phyloP scores from a whole-genome alignment of 768 basidiomycete genomes.

The Suillus clintonianus region DNA sequence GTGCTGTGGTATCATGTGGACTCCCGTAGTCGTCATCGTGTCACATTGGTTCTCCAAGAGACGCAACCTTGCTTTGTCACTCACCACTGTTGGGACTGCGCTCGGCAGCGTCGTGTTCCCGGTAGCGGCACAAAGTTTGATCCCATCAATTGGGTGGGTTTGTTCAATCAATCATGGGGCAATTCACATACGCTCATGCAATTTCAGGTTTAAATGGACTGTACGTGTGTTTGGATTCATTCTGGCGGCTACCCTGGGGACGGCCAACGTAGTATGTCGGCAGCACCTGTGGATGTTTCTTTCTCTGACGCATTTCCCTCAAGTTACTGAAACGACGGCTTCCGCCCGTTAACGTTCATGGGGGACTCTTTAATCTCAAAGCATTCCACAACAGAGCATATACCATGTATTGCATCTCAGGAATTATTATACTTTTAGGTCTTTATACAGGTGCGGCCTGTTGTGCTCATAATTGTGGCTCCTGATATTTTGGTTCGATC shows the following conservation, averaged over 20 bases:
- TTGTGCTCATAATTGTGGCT: neutral
- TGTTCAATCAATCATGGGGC: constrained; percentile 14
- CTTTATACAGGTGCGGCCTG: constrained; percentile 57
- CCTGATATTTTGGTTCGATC: constrained; percentile 10
- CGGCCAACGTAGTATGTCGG: constrained; percentile 51
- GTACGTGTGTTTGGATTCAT: constrained; percentile 72
- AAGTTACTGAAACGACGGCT: constrained; percentile 46
- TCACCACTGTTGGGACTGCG: constrained; percentile 65
- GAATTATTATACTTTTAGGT: constrained; percentile 64
- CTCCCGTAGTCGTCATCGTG: constrained; percentile 57
- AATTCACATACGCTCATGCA: neutral
- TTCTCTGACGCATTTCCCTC: neutral
- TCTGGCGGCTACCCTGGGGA: constrained; percentile 49
- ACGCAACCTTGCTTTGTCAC: constrained; percentile 58
- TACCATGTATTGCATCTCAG: constrained; percentile 57
- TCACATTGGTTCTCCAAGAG: constrained; percentile 72
- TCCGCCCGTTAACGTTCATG: constrained; percentile 51
- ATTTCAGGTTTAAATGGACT: constrained; percentile 70
- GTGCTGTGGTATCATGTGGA: constrained; percentile 60
- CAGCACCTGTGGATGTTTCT: constrained; percentile 12
- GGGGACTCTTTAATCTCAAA: constrained; percentile 57
- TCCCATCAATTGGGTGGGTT: constrained; percentile 65
- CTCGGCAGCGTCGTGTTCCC: constrained; percentile 72
- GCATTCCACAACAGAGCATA: constrained; percentile 53
- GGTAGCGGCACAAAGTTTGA: constrained; percentile 55